phyloP scores from a whole-genome alignment of 192 early-diverging fungal genomes.

The Umbelopsis sp. region DNA sequence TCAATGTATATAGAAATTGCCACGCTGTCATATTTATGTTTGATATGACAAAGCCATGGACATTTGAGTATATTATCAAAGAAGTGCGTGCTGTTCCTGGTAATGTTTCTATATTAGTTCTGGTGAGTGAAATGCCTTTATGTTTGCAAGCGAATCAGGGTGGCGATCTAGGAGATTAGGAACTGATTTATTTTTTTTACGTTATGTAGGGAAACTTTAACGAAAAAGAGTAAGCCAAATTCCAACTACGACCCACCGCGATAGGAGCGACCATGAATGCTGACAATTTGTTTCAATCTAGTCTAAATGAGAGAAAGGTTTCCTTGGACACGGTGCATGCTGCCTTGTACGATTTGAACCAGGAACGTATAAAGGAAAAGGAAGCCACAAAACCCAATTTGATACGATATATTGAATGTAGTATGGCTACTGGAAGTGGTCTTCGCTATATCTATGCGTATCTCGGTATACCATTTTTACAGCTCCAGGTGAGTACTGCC shows the following conservation, averaged over 20 bases:
- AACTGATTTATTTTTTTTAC: not conserved
- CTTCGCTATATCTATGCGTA: conserved; percentile 56
- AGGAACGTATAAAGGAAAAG: conserved; percentile 34
- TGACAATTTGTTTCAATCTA: not conserved
- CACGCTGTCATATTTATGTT: conserved; percentile 58
- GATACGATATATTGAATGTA: conserved; percentile 54
- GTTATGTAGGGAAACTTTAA: conserved; percentile 32
- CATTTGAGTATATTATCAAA: conserved; percentile 56
- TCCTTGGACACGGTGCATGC: conserved; percentile 31
- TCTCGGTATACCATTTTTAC: conserved; percentile 58
- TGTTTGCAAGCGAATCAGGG: too few species aligned
- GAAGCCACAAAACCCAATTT: conserved; percentile 48
- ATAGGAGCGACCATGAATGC: too few species aligned
- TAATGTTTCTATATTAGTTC: conserved; percentile 47
- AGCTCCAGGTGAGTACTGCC: conserved; percentile 46
- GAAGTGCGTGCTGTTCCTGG: conserved; percentile 45
- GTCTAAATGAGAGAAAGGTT: conserved; percentile 26
- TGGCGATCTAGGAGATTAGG: not conserved
- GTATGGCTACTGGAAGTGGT: conserved; percentile 54
- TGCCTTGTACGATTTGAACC: conserved; percentile 38
- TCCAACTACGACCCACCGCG: not conserved
- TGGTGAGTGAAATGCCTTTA: conserved; percentile 34
- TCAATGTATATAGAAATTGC: conserved; percentile 63
- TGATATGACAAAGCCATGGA: conserved; percentile 64
- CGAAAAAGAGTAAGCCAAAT: conserved; percentile 30